Evolutionary conservation across 768 basidiomycete genomes (phyloP).

Genomic region (Pleurotus citrinopileatus): DNA sequence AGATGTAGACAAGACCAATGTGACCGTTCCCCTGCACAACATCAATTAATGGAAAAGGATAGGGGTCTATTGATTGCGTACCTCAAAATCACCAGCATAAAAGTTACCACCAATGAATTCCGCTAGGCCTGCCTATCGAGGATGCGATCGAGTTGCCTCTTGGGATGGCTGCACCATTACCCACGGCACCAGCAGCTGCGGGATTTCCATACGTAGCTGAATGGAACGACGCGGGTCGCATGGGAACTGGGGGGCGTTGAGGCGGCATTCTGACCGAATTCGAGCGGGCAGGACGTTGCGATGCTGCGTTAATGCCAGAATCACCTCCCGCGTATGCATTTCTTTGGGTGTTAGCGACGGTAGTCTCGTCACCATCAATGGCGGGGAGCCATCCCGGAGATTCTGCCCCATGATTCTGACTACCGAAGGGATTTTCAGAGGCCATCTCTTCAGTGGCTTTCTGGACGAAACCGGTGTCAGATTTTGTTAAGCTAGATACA

Average conservation of each 20-base stretch:
- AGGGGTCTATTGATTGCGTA: neutral
- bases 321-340: neutral
- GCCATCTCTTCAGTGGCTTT: no score
- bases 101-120: neutral
- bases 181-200: no score
- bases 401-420: neutral
- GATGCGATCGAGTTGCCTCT: no score
- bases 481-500: no score
- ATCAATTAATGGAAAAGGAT: neutral
- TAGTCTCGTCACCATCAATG: neutral
- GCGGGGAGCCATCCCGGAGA: neutral
- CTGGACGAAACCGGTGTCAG: no score
- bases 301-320: neutral
- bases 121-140: no score
- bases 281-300: neutral
- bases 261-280: neutral
- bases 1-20: slow-evolving; percentile 4
- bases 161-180: no score
- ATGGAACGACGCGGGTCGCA: neutral
- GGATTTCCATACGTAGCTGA: no score
- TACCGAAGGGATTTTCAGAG: neutral
- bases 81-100: slow-evolving; percentile 4
- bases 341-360: neutral
- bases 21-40: slow-evolving; percentile 1
- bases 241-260: neutral